Evolutionary conservation across 805 yeast species (phyloP).

Genomic region (Cyberlindnera suaveolens): DNA sequence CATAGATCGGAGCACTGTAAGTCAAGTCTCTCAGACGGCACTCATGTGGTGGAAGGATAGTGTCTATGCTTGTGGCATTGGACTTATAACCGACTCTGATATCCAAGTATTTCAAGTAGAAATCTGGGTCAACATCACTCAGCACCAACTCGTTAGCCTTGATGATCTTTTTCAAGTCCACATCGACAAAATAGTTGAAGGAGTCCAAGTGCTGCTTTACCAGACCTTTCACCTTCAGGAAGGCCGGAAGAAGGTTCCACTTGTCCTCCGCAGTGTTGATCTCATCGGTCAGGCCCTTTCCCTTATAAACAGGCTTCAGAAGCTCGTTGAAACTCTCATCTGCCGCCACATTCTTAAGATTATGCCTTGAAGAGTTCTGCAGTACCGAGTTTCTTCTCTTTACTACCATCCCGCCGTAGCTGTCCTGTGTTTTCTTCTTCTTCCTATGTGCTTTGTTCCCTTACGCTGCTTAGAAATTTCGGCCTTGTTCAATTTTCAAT

Average conservation of each 20-base stretch:
- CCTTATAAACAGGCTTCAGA: constrained; percentile 75
- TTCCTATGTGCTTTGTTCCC: background rate
- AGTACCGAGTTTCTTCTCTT: constrained; percentile 21
- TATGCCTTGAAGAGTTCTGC: constrained; percentile 5
- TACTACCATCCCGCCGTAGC: constrained; percentile 11
- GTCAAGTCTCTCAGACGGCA: constrained; percentile 92
- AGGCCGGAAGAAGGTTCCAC: constrained; percentile 96
- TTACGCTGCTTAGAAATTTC: no score
- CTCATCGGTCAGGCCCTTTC: constrained; percentile 81
- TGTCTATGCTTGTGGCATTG: constrained; percentile 48
- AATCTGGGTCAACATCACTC: constrained; percentile 96
- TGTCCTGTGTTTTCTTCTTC: background rate
- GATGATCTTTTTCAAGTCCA: constrained; percentile 87
- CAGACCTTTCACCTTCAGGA: constrained; percentile 88
- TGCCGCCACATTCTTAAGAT: constrained; percentile 20
- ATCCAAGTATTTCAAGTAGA: constrained; percentile 86
- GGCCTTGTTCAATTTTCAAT: no score
- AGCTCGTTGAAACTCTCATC: constrained; percentile 72
- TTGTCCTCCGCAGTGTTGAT: constrained; percentile 90
- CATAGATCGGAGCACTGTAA: constrained; percentile 91
- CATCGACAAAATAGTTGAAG: constrained; percentile 93
- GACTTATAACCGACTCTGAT: constrained; percentile 83
- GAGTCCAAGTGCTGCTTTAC: constrained; percentile 98
- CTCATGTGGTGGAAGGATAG: constrained; percentile 83
- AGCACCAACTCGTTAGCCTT: constrained; percentile 83